A percentile compares a stretch with the other conserved stretches of the same genome.
These are phyloP conservation scores for Cercospora janseana DNA, from an alignment of 2,329 filamentous ascomycete species.

Conservation along the genomic window DNA sequence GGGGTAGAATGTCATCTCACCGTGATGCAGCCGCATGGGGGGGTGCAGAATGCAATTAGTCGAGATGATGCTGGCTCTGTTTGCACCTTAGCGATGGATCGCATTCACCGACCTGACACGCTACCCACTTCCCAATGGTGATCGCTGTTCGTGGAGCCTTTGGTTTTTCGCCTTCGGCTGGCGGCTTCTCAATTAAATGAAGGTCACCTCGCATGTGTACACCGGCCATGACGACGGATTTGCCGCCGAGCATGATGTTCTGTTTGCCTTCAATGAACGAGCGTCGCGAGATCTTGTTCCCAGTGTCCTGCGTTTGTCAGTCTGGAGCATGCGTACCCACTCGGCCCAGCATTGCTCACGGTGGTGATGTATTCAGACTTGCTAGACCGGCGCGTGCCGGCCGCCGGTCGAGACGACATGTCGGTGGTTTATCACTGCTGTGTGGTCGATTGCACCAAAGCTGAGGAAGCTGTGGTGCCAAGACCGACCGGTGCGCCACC, in stretches of 20 bases:
- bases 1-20: conserved; percentile 74
- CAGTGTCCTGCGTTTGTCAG: conserved; percentile 68
- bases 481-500: background rate
- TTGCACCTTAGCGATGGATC: background rate
- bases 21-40: conserved; percentile 77
- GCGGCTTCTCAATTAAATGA: conserved; percentile 44
- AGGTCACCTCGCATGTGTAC: conserved; percentile 93
- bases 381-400: conserved; percentile 55
- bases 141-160: conserved; percentile 58
- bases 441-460: background rate
- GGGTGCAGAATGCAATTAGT: conserved; percentile 76
- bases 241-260: conserved; percentile 95
- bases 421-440: background rate
- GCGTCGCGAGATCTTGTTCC: conserved; percentile 95
- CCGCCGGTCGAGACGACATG: conserved; percentile 42
- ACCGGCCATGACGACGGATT: conserved; percentile 89
- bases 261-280: conserved; percentile 90
- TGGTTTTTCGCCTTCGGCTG: conserved; percentile 34
- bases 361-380: conserved; percentile 98
- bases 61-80: conserved; percentile 81
- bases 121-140: conserved; percentile 63
- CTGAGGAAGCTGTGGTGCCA: background rate
- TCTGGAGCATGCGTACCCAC: background rate
- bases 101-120: background rate
- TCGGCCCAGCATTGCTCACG: conserved; percentile 48